A percentile compares a stretch with the other conserved stretches of the same genome.
phyloP scores from a whole-genome alignment of 768 basidiomycete genomes.

The Suillus sp. region DNA sequence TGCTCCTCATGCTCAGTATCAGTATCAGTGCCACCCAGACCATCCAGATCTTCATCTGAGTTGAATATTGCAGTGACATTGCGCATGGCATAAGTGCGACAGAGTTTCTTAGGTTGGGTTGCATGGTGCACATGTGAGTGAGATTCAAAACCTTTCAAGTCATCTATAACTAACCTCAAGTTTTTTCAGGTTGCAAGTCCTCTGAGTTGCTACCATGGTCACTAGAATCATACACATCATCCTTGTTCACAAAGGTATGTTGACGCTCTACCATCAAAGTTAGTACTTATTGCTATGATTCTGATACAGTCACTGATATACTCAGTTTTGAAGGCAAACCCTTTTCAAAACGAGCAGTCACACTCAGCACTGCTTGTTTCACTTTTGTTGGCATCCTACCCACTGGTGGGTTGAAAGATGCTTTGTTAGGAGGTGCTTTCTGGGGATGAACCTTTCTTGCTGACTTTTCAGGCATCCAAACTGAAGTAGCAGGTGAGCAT shows the following conservation, averaged over 20 bases:
- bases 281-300: background rate
- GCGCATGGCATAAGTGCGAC: background rate
- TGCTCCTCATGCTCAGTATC: too few relatives aligned
- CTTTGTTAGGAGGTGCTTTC: background rate
- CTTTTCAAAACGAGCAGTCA: background rate
- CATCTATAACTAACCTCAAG: background rate
- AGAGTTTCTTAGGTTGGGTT: background rate
- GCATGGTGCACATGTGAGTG: background rate
- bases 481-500: too few relatives aligned
- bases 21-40: background rate
- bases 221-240: too few relatives aligned
- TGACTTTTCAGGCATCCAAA: too few relatives aligned
- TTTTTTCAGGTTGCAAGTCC: background rate
- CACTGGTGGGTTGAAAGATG: background rate
- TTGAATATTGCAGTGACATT: background rate
- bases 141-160: background rate
- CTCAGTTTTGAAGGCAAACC: background rate
- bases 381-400: background rate
- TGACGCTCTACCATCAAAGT: background rate
- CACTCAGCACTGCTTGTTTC: background rate
- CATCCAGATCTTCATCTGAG: background rate
- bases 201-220: too few relatives aligned
- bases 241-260: background rate
- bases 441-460: background rate
- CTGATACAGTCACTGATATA: background rate